phyloP scores from a whole-genome alignment of 257 asterid species.

The Solanum etuberosum region DNA sequence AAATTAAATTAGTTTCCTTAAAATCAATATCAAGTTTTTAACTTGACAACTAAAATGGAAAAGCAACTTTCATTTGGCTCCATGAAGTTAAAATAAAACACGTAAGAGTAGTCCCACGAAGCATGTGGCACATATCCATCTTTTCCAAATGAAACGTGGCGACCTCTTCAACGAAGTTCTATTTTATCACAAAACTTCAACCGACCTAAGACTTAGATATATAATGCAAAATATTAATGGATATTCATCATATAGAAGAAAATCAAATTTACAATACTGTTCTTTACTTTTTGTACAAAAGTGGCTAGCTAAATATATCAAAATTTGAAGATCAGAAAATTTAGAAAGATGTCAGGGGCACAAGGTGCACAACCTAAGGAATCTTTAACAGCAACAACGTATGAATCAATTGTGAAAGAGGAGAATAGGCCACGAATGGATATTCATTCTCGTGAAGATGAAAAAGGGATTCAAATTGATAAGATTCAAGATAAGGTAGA shows the following conservation, averaged over 20 bases:
- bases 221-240: no score
- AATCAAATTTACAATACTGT: background rate
- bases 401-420: slow-evolving; percentile 55
- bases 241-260: no score
- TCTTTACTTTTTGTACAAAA: no score
- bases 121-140: background rate
- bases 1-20: no score
- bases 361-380: slow-evolving; percentile 91
- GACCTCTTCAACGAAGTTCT: background rate
- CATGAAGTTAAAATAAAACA: background rate
- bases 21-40: no score
- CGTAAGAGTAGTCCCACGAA: background rate
- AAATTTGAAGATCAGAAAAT: background rate
- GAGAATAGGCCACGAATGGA: slow-evolving; percentile 54
- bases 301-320: background rate
- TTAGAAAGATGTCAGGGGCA: slow-evolving; percentile 65
- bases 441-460: slow-evolving; percentile 66
- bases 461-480: slow-evolving; percentile 55
- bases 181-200: background rate
- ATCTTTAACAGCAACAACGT: slow-evolving; percentile 53
- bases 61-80: background rate
- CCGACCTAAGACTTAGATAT: background rate
- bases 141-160: background rate
- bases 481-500: slow-evolving; percentile 67
- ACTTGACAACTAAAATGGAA: no score